These are phyloP conservation scores for Lentinula novae-zelandiae DNA, from an alignment of 1,284 basidiomycete species.

Conservation along the genomic window DNA sequence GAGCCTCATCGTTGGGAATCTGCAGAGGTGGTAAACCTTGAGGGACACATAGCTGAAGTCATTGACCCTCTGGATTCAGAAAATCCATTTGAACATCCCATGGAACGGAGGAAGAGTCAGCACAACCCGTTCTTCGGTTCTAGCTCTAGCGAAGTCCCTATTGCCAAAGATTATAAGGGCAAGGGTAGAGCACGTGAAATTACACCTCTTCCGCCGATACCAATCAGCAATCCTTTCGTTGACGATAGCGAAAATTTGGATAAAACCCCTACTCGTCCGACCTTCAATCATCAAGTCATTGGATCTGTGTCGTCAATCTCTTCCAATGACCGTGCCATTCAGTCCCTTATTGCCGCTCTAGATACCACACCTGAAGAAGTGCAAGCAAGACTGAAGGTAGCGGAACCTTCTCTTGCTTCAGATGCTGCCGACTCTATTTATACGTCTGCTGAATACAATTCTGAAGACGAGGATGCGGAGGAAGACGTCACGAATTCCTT, in stretches of 20 bases:
- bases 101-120: slow-evolving; percentile 34
- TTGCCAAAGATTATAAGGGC: slow-evolving; percentile 17
- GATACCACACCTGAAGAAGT: slow-evolving; percentile 41
- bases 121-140: slow-evolving; percentile 68
- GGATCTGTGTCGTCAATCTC: slow-evolving; percentile 29
- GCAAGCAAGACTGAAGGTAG: slow-evolving; percentile 40
- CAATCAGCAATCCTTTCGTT: slow-evolving; percentile 20
- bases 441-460: slow-evolving; percentile 26
- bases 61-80: slow-evolving; percentile 18
- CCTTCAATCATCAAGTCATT: slow-evolving; percentile 26
- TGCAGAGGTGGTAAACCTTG: slow-evolving; percentile 58
- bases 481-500: slow-evolving; percentile 12
- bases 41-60: slow-evolving; percentile 26
- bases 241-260: slow-evolving; percentile 16
- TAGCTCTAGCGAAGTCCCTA: slow-evolving; percentile 18
- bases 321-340: slow-evolving; percentile 47
- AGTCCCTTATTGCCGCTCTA: slow-evolving; percentile 61
- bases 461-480: slow-evolving; percentile 4
- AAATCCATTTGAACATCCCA: slow-evolving; percentile 42
- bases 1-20: slow-evolving; percentile 64
- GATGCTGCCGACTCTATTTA: slow-evolving; percentile 30
- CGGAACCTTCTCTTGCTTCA: slow-evolving; percentile 40
- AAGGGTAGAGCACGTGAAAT: slow-evolving; percentile 22
- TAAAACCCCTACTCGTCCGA: slow-evolving; percentile 19
- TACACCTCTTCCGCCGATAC: slow-evolving; percentile 36